These are phyloP conservation scores for Botrytis deweyae DNA, from an alignment of 2,329 filamentous ascomycete genomes.

Conservation along the genomic window DNA sequence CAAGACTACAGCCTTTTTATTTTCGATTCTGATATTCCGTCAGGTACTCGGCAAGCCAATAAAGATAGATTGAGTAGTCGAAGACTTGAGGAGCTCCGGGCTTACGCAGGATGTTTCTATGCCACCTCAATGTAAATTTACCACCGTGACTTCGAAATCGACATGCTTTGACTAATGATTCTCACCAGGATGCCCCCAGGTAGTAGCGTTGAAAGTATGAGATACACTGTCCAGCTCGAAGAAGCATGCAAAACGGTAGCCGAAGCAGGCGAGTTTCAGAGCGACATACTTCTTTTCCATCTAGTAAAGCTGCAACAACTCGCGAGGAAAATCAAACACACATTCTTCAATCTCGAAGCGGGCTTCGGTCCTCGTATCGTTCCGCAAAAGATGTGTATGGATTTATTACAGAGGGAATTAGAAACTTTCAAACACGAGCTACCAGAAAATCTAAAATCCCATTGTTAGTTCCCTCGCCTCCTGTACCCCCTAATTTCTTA, in stretches of 20 bases:
- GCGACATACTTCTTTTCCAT: constrained; percentile 32
- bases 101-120: constrained; percentile 26
- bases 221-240: background rate
- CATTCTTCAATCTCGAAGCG: constrained; percentile 19
- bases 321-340: constrained; percentile 20
- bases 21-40: background rate
- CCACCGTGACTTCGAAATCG: background rate
- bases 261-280: constrained; percentile 30
- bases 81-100: constrained; percentile 29
- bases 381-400: background rate
- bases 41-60: constrained; percentile 26
- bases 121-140: constrained; percentile 19
- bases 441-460: background rate
- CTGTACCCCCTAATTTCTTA: background rate
- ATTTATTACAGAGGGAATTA: background rate
- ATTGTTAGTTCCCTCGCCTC: background rate
- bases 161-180: background rate
- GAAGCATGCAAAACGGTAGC: constrained; percentile 19
- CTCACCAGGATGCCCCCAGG: background rate
- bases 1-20: background rate
- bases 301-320: constrained; percentile 31
- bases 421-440: background rate
- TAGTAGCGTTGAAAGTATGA: background rate
- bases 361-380: background rate
- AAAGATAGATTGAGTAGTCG: constrained; percentile 17